A percentile compares a stretch with the other conserved stretches of the same genome.
These are phyloP conservation scores for Amphibolis antarctica DNA, from an alignment of 106 monocot species.

Conservation along the genomic window DNA sequence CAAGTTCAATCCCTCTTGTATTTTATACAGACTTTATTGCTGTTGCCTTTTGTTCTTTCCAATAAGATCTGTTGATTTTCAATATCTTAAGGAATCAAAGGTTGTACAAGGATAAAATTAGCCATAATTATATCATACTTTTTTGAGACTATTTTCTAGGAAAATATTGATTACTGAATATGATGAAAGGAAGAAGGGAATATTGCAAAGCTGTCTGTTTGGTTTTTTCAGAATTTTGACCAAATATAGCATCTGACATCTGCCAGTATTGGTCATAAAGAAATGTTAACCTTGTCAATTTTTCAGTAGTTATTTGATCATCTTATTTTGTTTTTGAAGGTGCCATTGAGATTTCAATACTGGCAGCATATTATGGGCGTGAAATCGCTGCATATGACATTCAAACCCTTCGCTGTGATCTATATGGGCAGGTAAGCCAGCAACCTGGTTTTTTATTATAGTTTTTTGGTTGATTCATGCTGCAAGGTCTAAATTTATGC, in stretches of 20 bases:
- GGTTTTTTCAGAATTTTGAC: background rate
- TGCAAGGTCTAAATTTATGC: background rate
- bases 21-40: too few species aligned
- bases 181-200: too few species aligned
- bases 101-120: too few species aligned
- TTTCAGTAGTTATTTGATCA: background rate
- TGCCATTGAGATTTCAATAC: conserved; percentile 88
- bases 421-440: conserved; percentile 82
- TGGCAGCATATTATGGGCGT: conserved; percentile 79
- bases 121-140: too few species aligned
- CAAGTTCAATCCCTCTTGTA: too few species aligned
- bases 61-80: too few species aligned
- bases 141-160: too few species aligned
- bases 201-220: background rate
- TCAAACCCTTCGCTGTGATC: conserved; percentile 85
- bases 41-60: too few species aligned
- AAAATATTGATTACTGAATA: too few species aligned
- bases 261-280: too few species aligned
- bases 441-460: background rate
- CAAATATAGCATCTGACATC: too few species aligned
- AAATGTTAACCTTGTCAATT: background rate
- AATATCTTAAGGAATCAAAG: too few species aligned
- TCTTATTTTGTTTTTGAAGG: conserved; percentile 29
- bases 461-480: conserved; percentile 1
- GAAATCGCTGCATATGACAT: conserved; percentile 99